Conservation (phyloP, 495 filamentous ascomycete species). For the Letharia columbiana region DNA sequence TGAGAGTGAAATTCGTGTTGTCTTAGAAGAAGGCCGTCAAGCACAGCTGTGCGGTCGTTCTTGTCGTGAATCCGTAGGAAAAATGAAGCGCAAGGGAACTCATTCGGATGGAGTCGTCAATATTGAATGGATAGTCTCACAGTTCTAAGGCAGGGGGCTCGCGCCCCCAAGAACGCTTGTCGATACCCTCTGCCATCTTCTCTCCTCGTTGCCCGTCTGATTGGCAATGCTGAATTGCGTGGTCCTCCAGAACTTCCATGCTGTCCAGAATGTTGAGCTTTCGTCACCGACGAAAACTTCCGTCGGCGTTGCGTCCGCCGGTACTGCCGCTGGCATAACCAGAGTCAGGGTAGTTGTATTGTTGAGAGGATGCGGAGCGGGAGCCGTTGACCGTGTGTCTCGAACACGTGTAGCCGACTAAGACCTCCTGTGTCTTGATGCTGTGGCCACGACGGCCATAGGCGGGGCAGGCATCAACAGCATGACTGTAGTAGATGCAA, state of each 20-base stretch:
- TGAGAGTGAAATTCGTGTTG: neutral
- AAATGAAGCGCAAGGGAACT: conserved; percentile 6
- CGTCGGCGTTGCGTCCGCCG: conserved; percentile 19
- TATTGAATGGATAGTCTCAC: conserved; percentile 1
- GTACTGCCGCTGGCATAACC: conserved; percentile 42
- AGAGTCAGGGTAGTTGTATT: conserved; percentile 40
- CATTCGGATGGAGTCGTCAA: conserved; percentile 1
- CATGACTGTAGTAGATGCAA: conserved; percentile 73
- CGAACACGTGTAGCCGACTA: conserved; percentile 72
- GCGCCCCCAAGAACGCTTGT: conserved; percentile 21
- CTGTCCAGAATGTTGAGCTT: conserved; percentile 19
- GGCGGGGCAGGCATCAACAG: conserved; percentile 62
- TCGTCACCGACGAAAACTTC: conserved; percentile 26
- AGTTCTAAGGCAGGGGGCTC: conserved; percentile 19
- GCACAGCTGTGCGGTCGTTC: conserved; percentile 12
- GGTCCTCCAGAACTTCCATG: conserved; percentile 25
- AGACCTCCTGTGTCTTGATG: conserved; percentile 62
- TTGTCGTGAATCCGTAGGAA: conserved; percentile 8
- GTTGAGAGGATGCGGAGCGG: conserved; percentile 24
- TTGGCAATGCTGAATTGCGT: conserved; percentile 22
- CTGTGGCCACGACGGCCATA: conserved; percentile 63
- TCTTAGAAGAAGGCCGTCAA: neutral
- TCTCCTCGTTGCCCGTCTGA: conserved; percentile 17
- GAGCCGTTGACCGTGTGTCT: conserved; percentile 44
- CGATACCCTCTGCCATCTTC: conserved; percentile 25